Conservation (phyloP, 2,329 filamentous ascomycete species). For the Hirsutella rhossiliensis region DNA sequence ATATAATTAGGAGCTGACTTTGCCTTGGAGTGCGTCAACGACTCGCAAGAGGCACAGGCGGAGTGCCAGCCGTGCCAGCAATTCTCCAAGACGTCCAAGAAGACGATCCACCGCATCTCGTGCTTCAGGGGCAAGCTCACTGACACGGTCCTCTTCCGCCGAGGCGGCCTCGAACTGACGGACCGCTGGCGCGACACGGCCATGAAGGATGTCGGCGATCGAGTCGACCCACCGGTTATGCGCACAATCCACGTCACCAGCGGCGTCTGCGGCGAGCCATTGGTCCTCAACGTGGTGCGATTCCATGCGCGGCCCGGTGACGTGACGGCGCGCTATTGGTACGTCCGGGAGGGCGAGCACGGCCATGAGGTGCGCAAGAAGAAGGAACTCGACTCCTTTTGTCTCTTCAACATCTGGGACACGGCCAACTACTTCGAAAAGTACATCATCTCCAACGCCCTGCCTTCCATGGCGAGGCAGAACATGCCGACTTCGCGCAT, state of each 20-base stretch:
- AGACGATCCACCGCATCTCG: constrained; percentile 31
- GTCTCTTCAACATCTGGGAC: constrained; percentile 23
- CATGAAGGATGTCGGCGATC: constrained; percentile 28
- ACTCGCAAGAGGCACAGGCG: constrained; percentile 16
- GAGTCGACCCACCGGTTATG: constrained; percentile 10
- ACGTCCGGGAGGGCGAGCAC: constrained; percentile 12
- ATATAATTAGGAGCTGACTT: not conserved
- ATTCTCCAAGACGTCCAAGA: constrained; percentile 27
- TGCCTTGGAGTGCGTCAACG: constrained; percentile 19
- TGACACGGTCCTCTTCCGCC: constrained; percentile 27
- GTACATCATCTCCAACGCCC: constrained; percentile 21
- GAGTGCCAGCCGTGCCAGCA: constrained; percentile 27
- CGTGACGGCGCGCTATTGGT: constrained; percentile 25
- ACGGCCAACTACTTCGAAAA: constrained; percentile 20
- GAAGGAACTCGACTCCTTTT: constrained; percentile 25
- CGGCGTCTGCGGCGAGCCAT: constrained; percentile 21
- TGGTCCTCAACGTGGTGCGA: constrained; percentile 26
- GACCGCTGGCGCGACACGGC: constrained; percentile 26
- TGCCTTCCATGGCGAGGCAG: constrained; percentile 15
- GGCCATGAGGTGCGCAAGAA: constrained; percentile 11
- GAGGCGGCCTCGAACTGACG: constrained; percentile 30
- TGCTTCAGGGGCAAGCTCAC: constrained; percentile 32
- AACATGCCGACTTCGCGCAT: not conserved
- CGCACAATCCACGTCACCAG: constrained; percentile 26
- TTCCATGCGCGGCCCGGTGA: constrained; percentile 27